These are phyloP conservation scores for Lactarius hengduanensis DNA, from an alignment of 768 basidiomycete genomes.

Conservation along the genomic window DNA sequence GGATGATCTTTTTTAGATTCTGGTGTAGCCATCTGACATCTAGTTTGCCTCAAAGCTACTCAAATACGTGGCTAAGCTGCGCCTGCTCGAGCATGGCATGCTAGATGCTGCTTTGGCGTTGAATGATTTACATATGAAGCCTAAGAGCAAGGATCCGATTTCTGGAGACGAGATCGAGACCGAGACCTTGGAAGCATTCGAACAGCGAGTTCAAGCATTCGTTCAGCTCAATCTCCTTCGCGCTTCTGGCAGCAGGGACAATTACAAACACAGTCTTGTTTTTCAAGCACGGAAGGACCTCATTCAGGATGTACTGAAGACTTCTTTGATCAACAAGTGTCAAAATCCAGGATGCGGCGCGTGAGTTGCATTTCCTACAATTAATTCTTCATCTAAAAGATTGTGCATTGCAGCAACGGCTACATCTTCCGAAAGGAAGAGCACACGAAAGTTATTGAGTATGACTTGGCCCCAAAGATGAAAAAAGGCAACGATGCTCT, in stretches of 20 bases:
- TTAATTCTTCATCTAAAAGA: conserved; percentile 3
- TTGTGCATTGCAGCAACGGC: conserved; percentile 48
- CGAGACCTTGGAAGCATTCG: conserved; percentile 56
- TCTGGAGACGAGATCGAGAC: conserved; percentile 44
- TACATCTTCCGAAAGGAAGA: conserved; percentile 95
- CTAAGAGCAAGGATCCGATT: conserved; percentile 35
- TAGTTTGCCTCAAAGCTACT: conserved; percentile 49
- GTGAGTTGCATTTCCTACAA: conserved; percentile 48
- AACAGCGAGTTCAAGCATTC: conserved; percentile 60
- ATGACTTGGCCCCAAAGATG: conserved; percentile 80
- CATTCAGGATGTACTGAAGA: conserved; percentile 78
- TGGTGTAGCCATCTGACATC: conserved; percentile 10
- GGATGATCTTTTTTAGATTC: conserved; percentile 31
- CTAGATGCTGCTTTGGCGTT: conserved; percentile 76
- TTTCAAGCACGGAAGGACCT: conserved; percentile 84
- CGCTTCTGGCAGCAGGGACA: conserved; percentile 62
- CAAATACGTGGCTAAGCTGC: conserved; percentile 84
- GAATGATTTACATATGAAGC: conserved; percentile 59
- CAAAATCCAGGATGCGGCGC: conserved; percentile 73
- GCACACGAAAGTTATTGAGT: conserved; percentile 91
- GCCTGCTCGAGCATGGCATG: conserved; percentile 85
- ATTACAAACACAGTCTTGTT: conserved; percentile 86
- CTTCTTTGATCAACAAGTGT: conserved; percentile 68
- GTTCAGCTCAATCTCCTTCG: conserved; percentile 51
- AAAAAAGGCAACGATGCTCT: conserved; percentile 56